Percentiles rank a stretch among this genome's conserved stretches.
These are phyloP conservation scores for Stentor roeselii DNA, from an alignment of 73 alveolate species.

Conservation along the genomic window DNA sequence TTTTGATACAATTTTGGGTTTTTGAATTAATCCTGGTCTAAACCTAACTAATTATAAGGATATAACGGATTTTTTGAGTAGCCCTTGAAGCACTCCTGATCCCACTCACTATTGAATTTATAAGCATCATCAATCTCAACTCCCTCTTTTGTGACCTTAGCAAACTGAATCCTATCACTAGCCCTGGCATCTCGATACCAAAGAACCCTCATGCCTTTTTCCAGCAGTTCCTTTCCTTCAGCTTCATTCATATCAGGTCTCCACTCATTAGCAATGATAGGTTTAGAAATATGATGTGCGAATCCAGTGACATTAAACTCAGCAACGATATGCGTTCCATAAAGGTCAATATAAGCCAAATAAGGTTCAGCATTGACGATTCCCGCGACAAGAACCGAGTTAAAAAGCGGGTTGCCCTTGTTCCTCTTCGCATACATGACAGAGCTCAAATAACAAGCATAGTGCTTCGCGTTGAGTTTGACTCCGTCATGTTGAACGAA, in stretches of 20 bases:
- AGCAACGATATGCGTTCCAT: conserved; percentile 58
- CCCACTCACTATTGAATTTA: conserved; percentile 24
- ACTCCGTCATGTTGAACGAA: conserved; percentile 72
- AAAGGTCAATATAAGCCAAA: conserved; percentile 48
- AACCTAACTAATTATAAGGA: conserved; percentile 8
- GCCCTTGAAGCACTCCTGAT: conserved; percentile 4
- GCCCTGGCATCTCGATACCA: conserved; percentile 68
- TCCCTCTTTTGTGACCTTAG: conserved; percentile 34
- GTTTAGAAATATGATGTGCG: conserved; percentile 54
- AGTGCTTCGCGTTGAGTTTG: conserved; percentile 65
- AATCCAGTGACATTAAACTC: conserved; percentile 56
- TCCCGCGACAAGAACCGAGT: conserved; percentile 65
- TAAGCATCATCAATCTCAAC: conserved; percentile 34
- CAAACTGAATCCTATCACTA: conserved; percentile 54
- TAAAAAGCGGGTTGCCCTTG: conserved; percentile 76
- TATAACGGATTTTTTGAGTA: conserved; percentile 1
- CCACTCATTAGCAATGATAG: conserved; percentile 41
- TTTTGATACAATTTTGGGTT: too few relatives aligned
- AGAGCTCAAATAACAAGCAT: conserved; percentile 66
- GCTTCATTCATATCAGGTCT: conserved; percentile 54
- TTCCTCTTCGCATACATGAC: conserved; percentile 62
- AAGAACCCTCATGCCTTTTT: conserved; percentile 52
- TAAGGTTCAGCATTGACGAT: conserved; percentile 8
- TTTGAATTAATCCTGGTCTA: too few relatives aligned
- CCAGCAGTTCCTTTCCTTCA: conserved; percentile 49